Conservation (phyloP, 148 eudicot species). For the Simmondsia chinensis region DNA sequence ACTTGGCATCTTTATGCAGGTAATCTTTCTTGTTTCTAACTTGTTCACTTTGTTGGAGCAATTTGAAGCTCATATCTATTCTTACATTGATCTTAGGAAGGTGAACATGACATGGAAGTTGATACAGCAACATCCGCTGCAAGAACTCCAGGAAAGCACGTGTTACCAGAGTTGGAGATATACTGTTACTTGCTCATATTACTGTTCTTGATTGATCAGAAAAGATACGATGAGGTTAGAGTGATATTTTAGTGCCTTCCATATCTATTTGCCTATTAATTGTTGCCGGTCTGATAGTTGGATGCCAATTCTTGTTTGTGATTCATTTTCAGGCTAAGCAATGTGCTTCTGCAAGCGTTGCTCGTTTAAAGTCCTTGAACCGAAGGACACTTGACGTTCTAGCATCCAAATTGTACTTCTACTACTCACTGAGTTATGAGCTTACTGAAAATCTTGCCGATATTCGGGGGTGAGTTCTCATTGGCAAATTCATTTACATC, state of each 20-base stretch:
- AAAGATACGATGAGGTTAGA: constrained; percentile 62
- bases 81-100: constrained; percentile 32
- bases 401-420: constrained; percentile 78
- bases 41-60: not conserved
- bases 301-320: too few relatives aligned
- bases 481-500: not conserved
- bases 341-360: constrained; percentile 83
- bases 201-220: constrained; percentile 70
- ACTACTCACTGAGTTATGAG: constrained; percentile 79
- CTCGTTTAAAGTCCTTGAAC: constrained; percentile 69
- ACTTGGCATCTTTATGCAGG: not conserved
- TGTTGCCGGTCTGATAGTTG: too few relatives aligned
- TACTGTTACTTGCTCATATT: constrained; percentile 78
- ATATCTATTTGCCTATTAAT: too few relatives aligned
- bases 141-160: constrained; percentile 56
- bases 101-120: constrained; percentile 84
- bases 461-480: constrained; percentile 66
- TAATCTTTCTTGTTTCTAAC: not conserved
- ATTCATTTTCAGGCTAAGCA: constrained; percentile 57
- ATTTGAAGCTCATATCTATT: not conserved
- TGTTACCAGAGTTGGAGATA: constrained; percentile 79
- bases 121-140: constrained; percentile 69
- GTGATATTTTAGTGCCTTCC: too few relatives aligned
- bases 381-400: constrained; percentile 79
- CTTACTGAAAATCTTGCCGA: constrained; percentile 78